Evolutionary conservation across 495 filamentous ascomycete genomes (phyloP).

Genomic region (Tirmania nivea): DNA sequence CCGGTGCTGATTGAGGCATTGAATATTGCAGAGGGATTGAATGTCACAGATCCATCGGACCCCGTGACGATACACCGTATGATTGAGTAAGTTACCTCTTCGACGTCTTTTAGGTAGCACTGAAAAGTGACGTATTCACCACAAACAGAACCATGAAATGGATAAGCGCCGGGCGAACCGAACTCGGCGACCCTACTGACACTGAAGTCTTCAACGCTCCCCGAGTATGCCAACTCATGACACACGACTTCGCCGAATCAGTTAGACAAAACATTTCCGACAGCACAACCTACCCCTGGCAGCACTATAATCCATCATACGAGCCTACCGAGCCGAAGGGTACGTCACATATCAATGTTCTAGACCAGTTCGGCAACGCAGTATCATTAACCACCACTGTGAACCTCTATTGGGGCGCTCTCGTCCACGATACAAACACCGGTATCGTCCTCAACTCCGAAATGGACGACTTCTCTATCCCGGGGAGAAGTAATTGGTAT

Average conservation of each 20-base stretch:
- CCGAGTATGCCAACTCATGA: constrained; percentile 12
- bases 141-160: constrained; percentile 18
- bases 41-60: constrained; percentile 10
- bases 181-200: constrained; percentile 17
- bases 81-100: constrained; percentile 8
- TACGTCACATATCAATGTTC: constrained; percentile 15
- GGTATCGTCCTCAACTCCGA: constrained; percentile 16
- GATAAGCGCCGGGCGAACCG: constrained; percentile 19
- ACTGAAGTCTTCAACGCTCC: constrained; percentile 9
- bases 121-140: background rate
- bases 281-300: constrained; percentile 12
- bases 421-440: constrained; percentile 13
- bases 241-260: constrained; percentile 9
- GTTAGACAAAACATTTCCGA: constrained; percentile 14
- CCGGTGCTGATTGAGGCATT: constrained; percentile 15
- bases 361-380: constrained; percentile 15
- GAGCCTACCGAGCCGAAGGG: constrained; percentile 15
- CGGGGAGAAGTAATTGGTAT: constrained; percentile 13
- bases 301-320: constrained; percentile 17
- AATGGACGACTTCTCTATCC: constrained; percentile 20
- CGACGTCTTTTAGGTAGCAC: background rate
- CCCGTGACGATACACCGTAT: constrained; percentile 12
- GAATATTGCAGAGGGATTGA: constrained; percentile 15
- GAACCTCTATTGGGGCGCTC: constrained; percentile 18
- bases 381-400: constrained; percentile 16